phyloP scores from a whole-genome alignment of 139 green algal species.

The Axilococcus clingmanii region DNA sequence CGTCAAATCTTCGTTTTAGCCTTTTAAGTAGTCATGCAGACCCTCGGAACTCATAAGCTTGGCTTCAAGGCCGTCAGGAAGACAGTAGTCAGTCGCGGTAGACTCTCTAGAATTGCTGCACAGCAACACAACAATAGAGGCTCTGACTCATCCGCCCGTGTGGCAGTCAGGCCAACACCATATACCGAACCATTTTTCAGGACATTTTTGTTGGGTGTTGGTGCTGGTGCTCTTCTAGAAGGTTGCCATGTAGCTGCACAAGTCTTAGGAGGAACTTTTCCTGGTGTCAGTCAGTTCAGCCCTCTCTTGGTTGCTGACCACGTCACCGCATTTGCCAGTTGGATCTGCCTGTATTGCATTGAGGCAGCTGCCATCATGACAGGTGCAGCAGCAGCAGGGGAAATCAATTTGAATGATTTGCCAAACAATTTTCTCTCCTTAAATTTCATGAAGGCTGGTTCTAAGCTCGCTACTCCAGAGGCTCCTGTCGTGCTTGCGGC shows the following conservation, averaged over 20 bases:
- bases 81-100: too few species aligned
- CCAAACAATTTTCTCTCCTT: constrained; percentile 56
- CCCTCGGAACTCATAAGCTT: too few species aligned
- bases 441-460: constrained; percentile 7
- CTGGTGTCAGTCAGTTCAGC: neutral
- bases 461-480: neutral
- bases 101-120: too few species aligned
- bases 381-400: constrained; percentile 18
- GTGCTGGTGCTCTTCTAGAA: constrained; percentile 40
- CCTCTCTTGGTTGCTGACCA: constrained; percentile 39
- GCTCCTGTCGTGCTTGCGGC: neutral
- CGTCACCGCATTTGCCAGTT: constrained; percentile 38
- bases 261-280: constrained; percentile 11
- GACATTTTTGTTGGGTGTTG: constrained; percentile 51
- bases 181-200: constrained; percentile 48
- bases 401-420: constrained; percentile 34
- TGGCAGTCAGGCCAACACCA: too few species aligned
- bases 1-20: too few species aligned
- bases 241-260: constrained; percentile 35
- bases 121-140: too few species aligned
- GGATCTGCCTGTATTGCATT: constrained; percentile 46
- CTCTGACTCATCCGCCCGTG: too few species aligned
- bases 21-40: too few species aligned
- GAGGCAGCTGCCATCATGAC: constrained; percentile 45
- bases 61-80: too few species aligned